phyloP scores from a whole-genome alignment of 805 yeast genomes.

The Kregervanrija delftensis region DNA sequence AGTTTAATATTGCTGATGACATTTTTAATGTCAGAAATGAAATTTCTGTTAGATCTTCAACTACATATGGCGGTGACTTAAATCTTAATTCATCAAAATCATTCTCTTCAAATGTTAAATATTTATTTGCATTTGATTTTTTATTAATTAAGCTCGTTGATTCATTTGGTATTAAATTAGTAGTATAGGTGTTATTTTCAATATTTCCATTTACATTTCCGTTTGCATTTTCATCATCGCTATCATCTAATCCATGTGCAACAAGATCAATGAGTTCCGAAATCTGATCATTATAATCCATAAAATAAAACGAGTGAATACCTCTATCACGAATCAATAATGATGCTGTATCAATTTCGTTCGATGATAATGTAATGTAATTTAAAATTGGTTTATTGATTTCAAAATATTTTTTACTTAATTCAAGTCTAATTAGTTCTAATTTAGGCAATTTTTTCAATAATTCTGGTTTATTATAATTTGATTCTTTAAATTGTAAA shows the following conservation, averaged over 20 bases:
- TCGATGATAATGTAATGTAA: conserved; percentile 15
- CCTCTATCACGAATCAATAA: conserved; percentile 31
- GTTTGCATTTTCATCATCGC: conserved; percentile 2
- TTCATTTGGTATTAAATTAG: no score
- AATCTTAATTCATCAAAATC: no score
- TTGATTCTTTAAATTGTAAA: conserved; percentile 12
- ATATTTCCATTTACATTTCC: no score
- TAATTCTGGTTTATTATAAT: conserved; percentile 6
- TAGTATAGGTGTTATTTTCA: no score
- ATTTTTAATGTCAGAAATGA: conserved; percentile 18
- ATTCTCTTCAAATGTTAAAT: no score
- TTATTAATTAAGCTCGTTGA: no score
- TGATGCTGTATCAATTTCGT: conserved; percentile 23
- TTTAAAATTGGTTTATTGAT: conserved; percentile 20
- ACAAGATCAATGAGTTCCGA: conserved; percentile 15
- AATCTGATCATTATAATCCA: conserved; percentile 26
- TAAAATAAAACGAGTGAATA: conserved; percentile 26
- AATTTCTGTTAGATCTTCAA: conserved; percentile 29
- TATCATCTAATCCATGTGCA: conserved; percentile 8
- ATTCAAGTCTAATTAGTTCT: no score
- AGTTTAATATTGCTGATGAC: conserved; percentile 23
- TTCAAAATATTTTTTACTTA: conserved; percentile 12
- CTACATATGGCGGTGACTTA: conserved; percentile 17
- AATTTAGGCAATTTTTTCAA: no score
- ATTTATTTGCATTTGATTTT: no score